phyloP scores from a whole-genome alignment of 192 early-diverging fungal species.

The Coemansia sp. region DNA sequence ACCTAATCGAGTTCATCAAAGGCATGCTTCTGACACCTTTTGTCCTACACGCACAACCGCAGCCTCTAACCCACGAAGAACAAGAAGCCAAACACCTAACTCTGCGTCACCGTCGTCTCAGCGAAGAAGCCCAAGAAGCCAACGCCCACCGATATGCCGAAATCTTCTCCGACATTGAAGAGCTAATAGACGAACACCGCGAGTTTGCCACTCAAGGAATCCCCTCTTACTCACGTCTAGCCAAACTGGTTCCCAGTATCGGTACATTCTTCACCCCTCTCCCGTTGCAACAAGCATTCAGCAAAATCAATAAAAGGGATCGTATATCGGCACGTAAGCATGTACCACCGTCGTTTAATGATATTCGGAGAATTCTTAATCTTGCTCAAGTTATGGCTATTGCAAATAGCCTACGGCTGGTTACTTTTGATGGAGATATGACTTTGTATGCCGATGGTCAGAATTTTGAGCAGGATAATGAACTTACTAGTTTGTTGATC shows the following conservation, averaged over 20 bases:
- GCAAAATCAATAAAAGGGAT: constrained; percentile 63
- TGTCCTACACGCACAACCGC: constrained; percentile 70
- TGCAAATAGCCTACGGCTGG: constrained; percentile 66
- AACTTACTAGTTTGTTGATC: constrained; percentile 68
- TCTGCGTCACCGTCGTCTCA: background rate
- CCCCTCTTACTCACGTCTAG: constrained; percentile 69
- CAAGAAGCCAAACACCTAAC: background rate
- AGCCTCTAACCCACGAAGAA: background rate
- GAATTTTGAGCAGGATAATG: constrained; percentile 72
- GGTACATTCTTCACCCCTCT: constrained; percentile 85
- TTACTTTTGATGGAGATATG: constrained; percentile 96
- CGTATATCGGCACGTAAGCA: constrained; percentile 74
- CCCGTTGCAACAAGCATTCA: constrained; percentile 72
- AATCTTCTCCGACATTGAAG: constrained; percentile 77
- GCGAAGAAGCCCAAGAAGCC: constrained; percentile 36
- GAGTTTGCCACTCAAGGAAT: constrained; percentile 15
- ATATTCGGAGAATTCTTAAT: constrained; percentile 86
- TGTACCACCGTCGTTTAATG: constrained; percentile 92
- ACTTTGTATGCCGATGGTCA: constrained; percentile 88
- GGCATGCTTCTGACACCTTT: constrained; percentile 83
- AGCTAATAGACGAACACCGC: constrained; percentile 69
- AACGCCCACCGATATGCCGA: constrained; percentile 76
- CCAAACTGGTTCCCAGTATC: constrained; percentile 72
- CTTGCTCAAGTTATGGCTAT: constrained; percentile 83
- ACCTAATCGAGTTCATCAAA: constrained; percentile 92